These are phyloP conservation scores for Hanseniaspora uvarum DNA, from an alignment of 1,139 yeast genomes.

Conservation along the genomic window DNA sequence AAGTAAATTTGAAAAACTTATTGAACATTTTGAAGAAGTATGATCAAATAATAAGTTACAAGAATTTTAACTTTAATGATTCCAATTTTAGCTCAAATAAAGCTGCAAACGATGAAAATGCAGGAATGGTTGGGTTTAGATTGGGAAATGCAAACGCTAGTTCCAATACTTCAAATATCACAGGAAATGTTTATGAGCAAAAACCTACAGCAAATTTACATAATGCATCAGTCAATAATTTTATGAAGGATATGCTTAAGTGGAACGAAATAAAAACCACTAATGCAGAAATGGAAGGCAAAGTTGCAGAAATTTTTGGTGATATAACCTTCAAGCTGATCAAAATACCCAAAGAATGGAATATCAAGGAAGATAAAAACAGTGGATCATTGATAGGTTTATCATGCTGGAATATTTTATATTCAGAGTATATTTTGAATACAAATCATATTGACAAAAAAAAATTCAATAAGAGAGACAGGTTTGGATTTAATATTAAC, in stretches of 20 bases:
- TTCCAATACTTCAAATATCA: not conserved
- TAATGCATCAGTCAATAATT: not conserved
- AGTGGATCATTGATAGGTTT: not conserved
- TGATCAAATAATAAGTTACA: constrained; percentile 12
- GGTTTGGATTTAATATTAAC: constrained; percentile 9
- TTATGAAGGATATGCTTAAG: constrained; percentile 13
- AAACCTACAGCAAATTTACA: not conserved
- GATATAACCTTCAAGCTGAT: constrained; percentile 11
- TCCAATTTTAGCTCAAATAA: not conserved
- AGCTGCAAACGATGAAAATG: not conserved
- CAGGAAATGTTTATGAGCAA: not conserved
- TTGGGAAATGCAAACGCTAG: not conserved
- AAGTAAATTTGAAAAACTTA: constrained; percentile 10
- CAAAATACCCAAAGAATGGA: constrained; percentile 13
- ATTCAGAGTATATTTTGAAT: constrained; percentile 6
- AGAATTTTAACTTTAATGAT: not conserved
- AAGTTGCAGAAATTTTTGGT: constrained; percentile 1
- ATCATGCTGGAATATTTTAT: constrained; percentile 7
- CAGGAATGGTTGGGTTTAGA: not conserved
- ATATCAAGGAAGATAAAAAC: not conserved
- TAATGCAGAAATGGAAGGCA: not conserved
- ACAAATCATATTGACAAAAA: not conserved
- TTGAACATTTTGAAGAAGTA: constrained; percentile 9
- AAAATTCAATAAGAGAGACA: not conserved
- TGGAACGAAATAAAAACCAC: constrained; percentile 1